Evolutionary conservation across 345 rosid genomes (phyloP).

Genomic region (Acer saccharum): DNA sequence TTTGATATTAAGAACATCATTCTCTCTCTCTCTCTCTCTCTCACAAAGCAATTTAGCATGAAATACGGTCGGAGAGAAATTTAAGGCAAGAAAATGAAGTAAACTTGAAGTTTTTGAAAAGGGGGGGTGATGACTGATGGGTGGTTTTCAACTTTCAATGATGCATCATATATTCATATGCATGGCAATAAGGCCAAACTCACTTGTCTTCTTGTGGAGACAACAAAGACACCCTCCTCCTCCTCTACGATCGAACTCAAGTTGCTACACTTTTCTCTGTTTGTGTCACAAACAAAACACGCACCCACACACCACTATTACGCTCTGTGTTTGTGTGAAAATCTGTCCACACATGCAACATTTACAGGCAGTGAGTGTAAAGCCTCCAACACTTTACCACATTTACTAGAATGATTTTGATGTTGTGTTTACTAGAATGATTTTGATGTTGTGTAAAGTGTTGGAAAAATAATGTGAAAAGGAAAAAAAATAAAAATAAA

Average conservation of each 20-base stretch:
- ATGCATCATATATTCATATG: constrained; percentile 23
- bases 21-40: background rate
- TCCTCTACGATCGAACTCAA: constrained; percentile 24
- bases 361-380: background rate
- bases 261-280: constrained; percentile 7
- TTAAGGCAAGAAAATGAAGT: constrained; percentile 19
- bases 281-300: no score
- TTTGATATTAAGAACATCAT: background rate
- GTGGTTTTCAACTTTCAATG: constrained; percentile 45
- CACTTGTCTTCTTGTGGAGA: constrained; percentile 55
- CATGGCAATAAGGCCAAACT: constrained; percentile 39
- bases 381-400: no score
- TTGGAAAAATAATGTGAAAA: background rate
- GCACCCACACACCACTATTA: background rate
- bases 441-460: background rate
- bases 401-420: background rate
- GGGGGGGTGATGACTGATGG: constrained; percentile 18
- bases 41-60: constrained; percentile 5
- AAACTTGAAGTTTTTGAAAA: constrained; percentile 22
- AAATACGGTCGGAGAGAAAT: constrained; percentile 21
- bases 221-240: constrained; percentile 36
- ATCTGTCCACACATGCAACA: constrained; percentile 32
- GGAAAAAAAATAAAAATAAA: background rate
- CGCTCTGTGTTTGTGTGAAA: background rate
- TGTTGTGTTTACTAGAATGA: background rate